These are phyloP conservation scores for Mucor racemosus DNA, from an alignment of 371 early-diverging fungal genomes.

Conservation along the genomic window DNA sequence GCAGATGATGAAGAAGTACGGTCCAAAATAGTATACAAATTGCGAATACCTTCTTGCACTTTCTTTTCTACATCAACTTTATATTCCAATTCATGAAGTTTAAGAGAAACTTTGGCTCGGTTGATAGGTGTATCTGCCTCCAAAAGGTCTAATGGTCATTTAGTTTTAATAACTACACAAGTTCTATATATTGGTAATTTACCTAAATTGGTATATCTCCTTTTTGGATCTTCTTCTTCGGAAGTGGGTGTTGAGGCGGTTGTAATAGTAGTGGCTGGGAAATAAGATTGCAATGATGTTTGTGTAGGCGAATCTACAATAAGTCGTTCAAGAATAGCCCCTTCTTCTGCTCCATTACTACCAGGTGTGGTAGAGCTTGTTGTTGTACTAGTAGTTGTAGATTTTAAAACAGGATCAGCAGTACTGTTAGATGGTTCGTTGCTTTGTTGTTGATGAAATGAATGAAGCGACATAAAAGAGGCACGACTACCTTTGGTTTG, in stretches of 20 bases:
- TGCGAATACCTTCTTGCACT: conserved; percentile 73
- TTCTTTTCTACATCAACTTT: conserved; percentile 90
- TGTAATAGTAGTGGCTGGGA: background rate
- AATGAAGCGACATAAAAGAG: conserved; percentile 18
- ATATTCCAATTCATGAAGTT: conserved; percentile 79
- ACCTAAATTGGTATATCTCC: conserved; percentile 53
- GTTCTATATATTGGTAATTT: conserved; percentile 17
- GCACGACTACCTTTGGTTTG: conserved; percentile 26
- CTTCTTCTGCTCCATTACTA: background rate
- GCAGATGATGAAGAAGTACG: conserved; percentile 19
- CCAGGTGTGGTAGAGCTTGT: background rate
- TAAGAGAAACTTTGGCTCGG: conserved; percentile 82
- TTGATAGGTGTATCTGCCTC: conserved; percentile 81
- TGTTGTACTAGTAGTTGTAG: conserved; percentile 1
- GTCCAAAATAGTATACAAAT: conserved; percentile 49
- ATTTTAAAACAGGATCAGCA: background rate
- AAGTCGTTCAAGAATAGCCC: background rate
- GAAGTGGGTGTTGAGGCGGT: conserved; percentile 1
- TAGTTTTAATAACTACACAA: background rate
- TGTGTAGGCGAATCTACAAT: conserved; percentile 14
- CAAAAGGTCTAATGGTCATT: conserved; percentile 56
- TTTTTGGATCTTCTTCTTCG: conserved; percentile 24
- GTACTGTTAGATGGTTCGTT: background rate
- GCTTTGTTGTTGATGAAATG: conserved; percentile 1
- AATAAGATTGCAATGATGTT: conserved; percentile 7